These are phyloP conservation scores for Neophaeococcomyces mojaviensis DNA, from an alignment of 2,329 filamentous ascomycete species.

Conservation along the genomic window DNA sequence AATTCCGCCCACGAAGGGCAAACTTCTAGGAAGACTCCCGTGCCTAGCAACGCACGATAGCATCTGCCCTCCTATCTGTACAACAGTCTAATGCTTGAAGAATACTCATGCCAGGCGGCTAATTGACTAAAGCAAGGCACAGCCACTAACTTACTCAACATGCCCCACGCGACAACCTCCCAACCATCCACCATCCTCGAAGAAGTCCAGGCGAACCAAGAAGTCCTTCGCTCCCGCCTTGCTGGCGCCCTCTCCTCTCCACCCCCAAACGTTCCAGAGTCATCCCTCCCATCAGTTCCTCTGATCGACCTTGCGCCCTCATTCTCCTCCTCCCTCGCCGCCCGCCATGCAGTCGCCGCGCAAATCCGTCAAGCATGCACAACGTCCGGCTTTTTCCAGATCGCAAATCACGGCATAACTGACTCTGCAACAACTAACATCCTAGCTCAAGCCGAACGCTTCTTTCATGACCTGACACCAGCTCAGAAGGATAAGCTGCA, in stretches of 20 bases:
- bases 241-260: slow-evolving; percentile 15
- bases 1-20: too few relatives aligned
- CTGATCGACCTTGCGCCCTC: slow-evolving; percentile 22
- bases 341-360: slow-evolving; percentile 22
- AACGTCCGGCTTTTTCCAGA: slow-evolving; percentile 49
- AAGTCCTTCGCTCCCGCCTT: slow-evolving; percentile 16
- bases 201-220: slow-evolving; percentile 18
- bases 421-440: slow-evolving; percentile 33
- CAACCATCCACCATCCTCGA: slow-evolving; percentile 13
- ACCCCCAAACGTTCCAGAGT: slow-evolving; percentile 9
- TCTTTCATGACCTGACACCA: slow-evolving; percentile 34
- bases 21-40: too few relatives aligned
- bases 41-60: too few relatives aligned
- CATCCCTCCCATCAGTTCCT: slow-evolving; percentile 18
- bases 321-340: slow-evolving; percentile 10
- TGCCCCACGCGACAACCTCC: slow-evolving; percentile 1
- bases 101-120: too few relatives aligned
- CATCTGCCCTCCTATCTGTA: too few relatives aligned
- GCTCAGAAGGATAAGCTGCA: slow-evolving; percentile 14
- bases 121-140: too few relatives aligned
- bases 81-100: too few relatives aligned
- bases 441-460: slow-evolving; percentile 36
- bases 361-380: slow-evolving; percentile 39
- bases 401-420: slow-evolving; percentile 44
- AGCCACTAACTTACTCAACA: too few relatives aligned